Conservation (phyloP, 768 basidiomycete genomes). For the Asterophora lycoperdoides region DNA sequence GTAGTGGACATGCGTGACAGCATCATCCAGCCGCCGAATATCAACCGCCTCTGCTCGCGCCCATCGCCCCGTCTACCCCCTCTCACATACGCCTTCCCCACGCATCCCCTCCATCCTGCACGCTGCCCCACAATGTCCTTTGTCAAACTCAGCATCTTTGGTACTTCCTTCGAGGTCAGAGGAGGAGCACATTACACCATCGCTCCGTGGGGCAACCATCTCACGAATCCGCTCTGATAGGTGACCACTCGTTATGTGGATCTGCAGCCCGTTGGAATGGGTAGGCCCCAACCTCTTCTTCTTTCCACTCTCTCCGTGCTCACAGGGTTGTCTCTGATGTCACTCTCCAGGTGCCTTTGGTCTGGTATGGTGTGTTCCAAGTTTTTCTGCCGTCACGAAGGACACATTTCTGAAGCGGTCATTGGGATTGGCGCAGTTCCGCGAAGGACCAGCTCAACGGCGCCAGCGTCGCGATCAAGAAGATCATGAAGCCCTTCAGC, state of each 20-base stretch:
- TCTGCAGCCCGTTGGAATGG: slow-evolving; percentile 99
- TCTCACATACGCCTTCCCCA: slow-evolving; percentile 1
- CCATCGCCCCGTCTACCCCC: neutral
- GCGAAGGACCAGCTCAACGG: slow-evolving; percentile 94
- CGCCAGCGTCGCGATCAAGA: slow-evolving; percentile 96
- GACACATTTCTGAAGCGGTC: slow-evolving; percentile 4
- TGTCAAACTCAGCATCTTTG: slow-evolving; percentile 97
- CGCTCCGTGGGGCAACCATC: slow-evolving; percentile 7
- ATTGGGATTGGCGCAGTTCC: slow-evolving; percentile 48
- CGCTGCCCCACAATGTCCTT: slow-evolving; percentile 63
- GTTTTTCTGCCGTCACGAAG: neutral
- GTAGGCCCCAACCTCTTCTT: slow-evolving; percentile 40
- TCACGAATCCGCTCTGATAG: slow-evolving; percentile 37
- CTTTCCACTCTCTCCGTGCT: neutral
- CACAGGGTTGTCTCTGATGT: slow-evolving; percentile 15
- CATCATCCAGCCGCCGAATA: neutral
- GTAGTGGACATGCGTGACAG: slow-evolving; percentile 3
- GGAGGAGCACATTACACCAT: slow-evolving; percentile 5
- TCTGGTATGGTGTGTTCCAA: slow-evolving; percentile 78
- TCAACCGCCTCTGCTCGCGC: slow-evolving; percentile 6
- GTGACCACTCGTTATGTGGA: slow-evolving; percentile 99
- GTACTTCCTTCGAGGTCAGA: slow-evolving; percentile 91
- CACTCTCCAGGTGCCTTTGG: slow-evolving; percentile 79
- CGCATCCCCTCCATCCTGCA: slow-evolving; percentile 13
- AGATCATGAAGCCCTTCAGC: slow-evolving; percentile 99